Percentiles rank a stretch among this genome's conserved stretches.
These are phyloP conservation scores for Penicillium brevicompactum DNA, from an alignment of 2,329 filamentous ascomycete genomes.

Conservation along the genomic window DNA sequence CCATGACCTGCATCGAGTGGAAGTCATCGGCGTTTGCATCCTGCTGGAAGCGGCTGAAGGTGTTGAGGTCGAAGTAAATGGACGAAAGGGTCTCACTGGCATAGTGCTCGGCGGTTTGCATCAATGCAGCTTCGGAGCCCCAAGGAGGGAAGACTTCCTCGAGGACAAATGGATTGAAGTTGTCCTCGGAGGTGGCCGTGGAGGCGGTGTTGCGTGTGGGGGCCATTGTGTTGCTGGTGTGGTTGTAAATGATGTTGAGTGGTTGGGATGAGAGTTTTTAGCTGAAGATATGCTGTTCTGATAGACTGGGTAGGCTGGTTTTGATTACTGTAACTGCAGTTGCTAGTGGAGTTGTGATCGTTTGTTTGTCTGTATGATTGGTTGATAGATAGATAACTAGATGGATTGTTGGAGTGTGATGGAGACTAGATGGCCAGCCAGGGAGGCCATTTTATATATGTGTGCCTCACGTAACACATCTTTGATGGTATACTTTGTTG, in stretches of 20 bases:
- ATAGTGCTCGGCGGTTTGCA: background rate
- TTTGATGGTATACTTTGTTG: too few relatives aligned
- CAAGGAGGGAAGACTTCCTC: background rate
- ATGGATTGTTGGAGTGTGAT: background rate
- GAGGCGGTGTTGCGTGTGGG: background rate
- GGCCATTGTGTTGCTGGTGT: background rate
- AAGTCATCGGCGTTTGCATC: background rate
- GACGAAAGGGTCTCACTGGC: background rate
- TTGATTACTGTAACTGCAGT: too few relatives aligned
- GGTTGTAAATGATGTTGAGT: background rate
- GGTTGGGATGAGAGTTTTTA: background rate
- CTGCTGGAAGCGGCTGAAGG: background rate
- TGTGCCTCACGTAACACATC: background rate
- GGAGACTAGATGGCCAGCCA: background rate
- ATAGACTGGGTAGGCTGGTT: too few relatives aligned
- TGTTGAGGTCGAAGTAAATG: conserved; percentile 5
- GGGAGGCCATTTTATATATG: background rate
- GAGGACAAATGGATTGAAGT: background rate
- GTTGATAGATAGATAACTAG: background rate
- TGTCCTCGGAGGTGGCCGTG: background rate
- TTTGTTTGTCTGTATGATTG: background rate
- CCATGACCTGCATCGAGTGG: background rate
- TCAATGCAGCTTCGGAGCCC: background rate
- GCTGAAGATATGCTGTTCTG: background rate
- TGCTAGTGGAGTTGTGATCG: too few relatives aligned